Evolutionary conservation across 345 rosid genomes (phyloP), one percentile per base, ranked within the genome.

Genomic region (Arabidopsis arenosa): DNA sequence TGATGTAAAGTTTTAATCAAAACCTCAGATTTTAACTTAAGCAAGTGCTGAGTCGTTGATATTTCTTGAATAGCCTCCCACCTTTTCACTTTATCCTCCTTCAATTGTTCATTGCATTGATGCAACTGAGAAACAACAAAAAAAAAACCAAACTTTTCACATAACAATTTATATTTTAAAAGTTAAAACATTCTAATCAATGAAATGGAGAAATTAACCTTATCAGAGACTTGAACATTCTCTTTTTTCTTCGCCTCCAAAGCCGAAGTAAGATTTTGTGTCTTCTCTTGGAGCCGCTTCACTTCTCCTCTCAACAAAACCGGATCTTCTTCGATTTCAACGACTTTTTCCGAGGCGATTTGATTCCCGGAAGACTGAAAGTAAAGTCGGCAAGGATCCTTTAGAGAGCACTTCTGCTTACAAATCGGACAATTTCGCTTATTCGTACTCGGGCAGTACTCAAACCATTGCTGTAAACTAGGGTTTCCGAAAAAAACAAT

Each of bases 401-500:
- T 80, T 7, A 75, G 68, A 5, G 61, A 21, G 52, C 98, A 96
- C 5, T 66, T 78, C 85, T 89, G 96, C 81, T 96, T 93, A 77
- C 97, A 95, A 52, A 93, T 87, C 14, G 98, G 99, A 79, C 98
- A 95, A 15, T 76, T 90, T 56, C 86, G 82, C 79, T 92, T 95
- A 73, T 88, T 89, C 66, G 83, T 71, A 44, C 49, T 63, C 12
- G 85, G 77, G 26, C 90, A 92, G 70, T 92, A 92, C 83, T 96
- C 99, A 76, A 96, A 96, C 99, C 99, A 93, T 75, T 93, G 97
- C 81, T 93, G 99, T 81, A 93, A 79, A 79, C 96, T 96, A 76
- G 21, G 79, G 72, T 83, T 80, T 66, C 43, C 49, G 9, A 54
- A 63, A 1, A 1, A 17, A 17, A 0, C 0, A 23, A 11, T n/a